Conservation (phyloP, 108 stramenopile genomes). For the Mediolabrus comicus region DNA sequence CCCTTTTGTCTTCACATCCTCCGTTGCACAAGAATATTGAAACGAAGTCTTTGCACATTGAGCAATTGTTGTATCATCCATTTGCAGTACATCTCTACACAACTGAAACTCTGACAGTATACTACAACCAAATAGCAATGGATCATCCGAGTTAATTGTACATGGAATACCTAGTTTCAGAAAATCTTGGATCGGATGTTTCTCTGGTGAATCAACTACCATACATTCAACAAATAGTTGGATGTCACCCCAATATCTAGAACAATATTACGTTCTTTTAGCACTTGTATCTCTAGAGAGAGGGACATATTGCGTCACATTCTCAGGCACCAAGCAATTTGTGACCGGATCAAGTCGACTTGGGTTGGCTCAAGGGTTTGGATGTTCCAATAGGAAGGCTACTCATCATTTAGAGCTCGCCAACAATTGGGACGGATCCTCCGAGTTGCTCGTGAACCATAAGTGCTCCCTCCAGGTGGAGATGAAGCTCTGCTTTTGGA, state of each 20-base stretch:
- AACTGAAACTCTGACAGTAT: slow-evolving; percentile 2
- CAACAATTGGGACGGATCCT: neutral
- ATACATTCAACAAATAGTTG: too few relatives aligned
- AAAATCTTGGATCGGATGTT: too few relatives aligned
- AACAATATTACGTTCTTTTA: too few relatives aligned
- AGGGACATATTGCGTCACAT: too few relatives aligned
- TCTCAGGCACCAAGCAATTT: slow-evolving; percentile 2
- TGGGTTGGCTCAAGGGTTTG: neutral
- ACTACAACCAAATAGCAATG: neutral
- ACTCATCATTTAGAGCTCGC: slow-evolving; percentile 1
- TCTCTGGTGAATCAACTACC: too few relatives aligned
- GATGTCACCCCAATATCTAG: too few relatives aligned
- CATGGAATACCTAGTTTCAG: too few relatives aligned
- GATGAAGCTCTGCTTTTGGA: too few relatives aligned
- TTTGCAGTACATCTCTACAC: slow-evolving; percentile 1
- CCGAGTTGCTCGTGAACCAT: slow-evolving; percentile 81
- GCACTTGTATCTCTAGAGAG: too few relatives aligned
- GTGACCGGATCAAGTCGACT: slow-evolving; percentile 1
- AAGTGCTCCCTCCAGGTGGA: too few relatives aligned
- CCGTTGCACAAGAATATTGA: slow-evolving; percentile 1
- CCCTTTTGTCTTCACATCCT: neutral
- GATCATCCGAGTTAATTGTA: slow-evolving; percentile 7
- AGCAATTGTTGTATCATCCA: slow-evolving; percentile 2
- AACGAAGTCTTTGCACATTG: slow-evolving; percentile 10
- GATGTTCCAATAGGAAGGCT: neutral